Base-by-base conservation (phyloP, 768 basidiomycete species). In the Lactarius sanguifluus region DNA sequence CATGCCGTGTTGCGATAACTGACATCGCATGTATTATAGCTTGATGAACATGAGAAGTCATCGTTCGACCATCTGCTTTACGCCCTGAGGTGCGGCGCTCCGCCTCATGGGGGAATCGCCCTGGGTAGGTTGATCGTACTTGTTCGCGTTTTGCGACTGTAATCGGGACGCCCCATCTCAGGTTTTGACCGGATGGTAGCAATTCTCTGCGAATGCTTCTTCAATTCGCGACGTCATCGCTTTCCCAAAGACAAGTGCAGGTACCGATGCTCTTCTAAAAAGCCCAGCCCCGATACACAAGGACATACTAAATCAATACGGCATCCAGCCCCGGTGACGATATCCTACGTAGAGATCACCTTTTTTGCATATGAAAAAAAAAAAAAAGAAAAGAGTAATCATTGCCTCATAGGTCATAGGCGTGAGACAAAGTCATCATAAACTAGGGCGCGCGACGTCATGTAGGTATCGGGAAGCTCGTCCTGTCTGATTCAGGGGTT, bases 191-290 rank as follows among this genome's bases (percentile, higher is more conserved):
- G 96, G 40, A 79, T 98, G 68, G 90, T 97, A 86, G 83, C 94
- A 15, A 94, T 96, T 69, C 83, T 98, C 3, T 95, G 93, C 80
- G n/a, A 86, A 87, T 69, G 85, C 93, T 4, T 83, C 85, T 65
- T 94, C 94, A 45, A 98, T 98, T 71, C 84, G 94, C 67, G 94
- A 97, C 72, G 96, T 98, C 70, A 96, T 98, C 70, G 96, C 96
- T 23, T 98, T 98, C 80, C 96, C 96, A 10, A 98, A 98, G 81
- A 90, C 91, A 9, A 85, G 86, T 47, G 85, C 79, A 65, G 95
- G 96, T 6, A 83, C 86, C 28, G 96, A 98, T 77, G 85, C 88
- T 52, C 85, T 96, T 45, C 95, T 97, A 82, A 90, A 86, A 77
- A 94, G 93, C 76, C 96, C 96, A 47, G 86, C 91, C 15, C 71